Evolutionary conservation across 2,329 filamentous ascomycete species (phyloP), one percentile per base, ranked within the genome.

Genomic region (Moelleriella libera): DNA sequence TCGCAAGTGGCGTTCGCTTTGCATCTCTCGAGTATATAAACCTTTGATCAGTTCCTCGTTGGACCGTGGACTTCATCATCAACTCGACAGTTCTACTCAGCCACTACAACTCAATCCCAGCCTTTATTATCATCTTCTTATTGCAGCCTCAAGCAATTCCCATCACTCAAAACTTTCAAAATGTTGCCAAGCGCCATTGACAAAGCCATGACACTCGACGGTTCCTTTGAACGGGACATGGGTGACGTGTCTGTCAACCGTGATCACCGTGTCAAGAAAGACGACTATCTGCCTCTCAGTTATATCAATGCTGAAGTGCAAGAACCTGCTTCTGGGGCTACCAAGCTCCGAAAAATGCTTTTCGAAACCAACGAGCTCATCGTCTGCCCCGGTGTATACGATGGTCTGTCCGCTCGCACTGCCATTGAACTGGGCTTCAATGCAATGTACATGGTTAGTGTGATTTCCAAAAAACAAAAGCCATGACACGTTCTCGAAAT

Each of bases 331-430:
- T 50, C 51, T n/a, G 58, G 52, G 6, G 60, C 59, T 41, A 58
- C 63, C 14, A 63, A 59, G 53, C 65, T 73, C 41, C 65, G 68
- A 44, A 57, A 63, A 43, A 63, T 66, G 51, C 59, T 74, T 21
- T 57, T 58, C 1, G 61, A 69, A 37, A 57, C 62, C 14, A 58
- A 65, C 29, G 63, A 68, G 45, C 61, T 74, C 42, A 57, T 84
- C 41, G 70, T 82, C 5, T 79, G 75, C 49, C 80, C 80, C 0
- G 80, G 81, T 43, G 80, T 85, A 2, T 83, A 83, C 55, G 81
- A 85, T 66, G 81, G 81, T 6, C 70, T 83, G 45, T 78, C 78
- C 1, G 79, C 81, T 1, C 68, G 81, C 2, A 74, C 84, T 49
- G 79, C 80, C 2, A 66, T 83, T 29, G 65, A 70, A 44, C 66